Evolutionary conservation across 2,329 filamentous ascomycete species (phyloP).

Genomic region (Colletotrichum cuscutae): DNA sequence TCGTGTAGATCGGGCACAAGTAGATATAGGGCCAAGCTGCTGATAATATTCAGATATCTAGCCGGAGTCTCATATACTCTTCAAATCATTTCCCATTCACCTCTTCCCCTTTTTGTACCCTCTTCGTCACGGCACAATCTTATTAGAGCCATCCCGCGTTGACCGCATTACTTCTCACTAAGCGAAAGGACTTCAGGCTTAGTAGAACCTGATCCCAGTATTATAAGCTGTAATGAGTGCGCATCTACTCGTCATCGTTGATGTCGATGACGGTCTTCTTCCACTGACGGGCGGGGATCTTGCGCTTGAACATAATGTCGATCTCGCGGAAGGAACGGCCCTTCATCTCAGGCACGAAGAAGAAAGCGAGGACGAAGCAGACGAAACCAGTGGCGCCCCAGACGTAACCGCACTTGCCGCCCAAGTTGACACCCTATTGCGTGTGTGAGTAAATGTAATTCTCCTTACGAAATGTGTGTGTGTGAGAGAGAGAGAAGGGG

Average conservation of each 20-base stretch:
- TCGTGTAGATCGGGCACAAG: not conserved
- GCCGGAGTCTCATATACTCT: not conserved
- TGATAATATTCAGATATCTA: not conserved
- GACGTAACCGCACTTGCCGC: conserved; percentile 68
- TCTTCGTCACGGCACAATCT: not conserved
- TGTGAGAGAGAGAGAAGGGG: too few species aligned
- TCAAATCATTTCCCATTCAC: not conserved
- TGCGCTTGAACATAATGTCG: conserved; percentile 68
- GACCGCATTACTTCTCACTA: not conserved
- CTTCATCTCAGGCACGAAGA: conserved; percentile 67
- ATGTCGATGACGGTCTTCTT: conserved; percentile 66
- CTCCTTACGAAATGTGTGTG: not conserved
- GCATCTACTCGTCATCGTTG: conserved; percentile 68
- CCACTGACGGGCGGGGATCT: conserved; percentile 64
- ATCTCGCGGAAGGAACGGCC: conserved; percentile 68
- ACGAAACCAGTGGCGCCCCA: conserved; percentile 68
- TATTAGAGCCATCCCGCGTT: not conserved
- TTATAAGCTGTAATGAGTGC: not conserved
- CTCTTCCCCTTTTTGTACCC: not conserved
- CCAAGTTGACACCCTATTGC: conserved; percentile 53
- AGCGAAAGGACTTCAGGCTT: not conserved
- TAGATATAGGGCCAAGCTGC: too few species aligned
- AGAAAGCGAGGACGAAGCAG: conserved; percentile 61
- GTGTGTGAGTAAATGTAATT: conserved; percentile 40
- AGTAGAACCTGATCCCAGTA: not conserved